Evolutionary conservation across 768 basidiomycete genomes (phyloP), one percentile per base, ranked within the genome.

Genomic region (Xerocomus potaroensis): DNA sequence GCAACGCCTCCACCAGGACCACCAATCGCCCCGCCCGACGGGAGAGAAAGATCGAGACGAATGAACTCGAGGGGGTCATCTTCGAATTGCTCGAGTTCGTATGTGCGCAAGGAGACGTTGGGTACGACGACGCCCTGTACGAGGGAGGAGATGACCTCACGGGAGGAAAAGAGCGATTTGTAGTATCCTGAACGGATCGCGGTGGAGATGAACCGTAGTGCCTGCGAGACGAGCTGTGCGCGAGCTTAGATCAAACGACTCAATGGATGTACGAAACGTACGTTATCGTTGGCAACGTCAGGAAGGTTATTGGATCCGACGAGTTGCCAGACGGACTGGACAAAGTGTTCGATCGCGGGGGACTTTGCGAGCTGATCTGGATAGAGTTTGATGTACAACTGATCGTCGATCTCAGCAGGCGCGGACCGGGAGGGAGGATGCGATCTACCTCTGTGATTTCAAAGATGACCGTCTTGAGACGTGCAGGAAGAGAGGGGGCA

Each of bases 51-150:
- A 8, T 41, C 40, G n/a, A 31, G 19, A 12, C 21, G 46, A 26
- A 97, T 89, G 63, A 87, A 98, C 62, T 98, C 95, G 31, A 95
- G 78, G 0, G 96, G 94, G 55, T 96, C 94, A 50, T 98, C 96
- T 67, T 96, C 93, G 59, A 99, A 98, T 64, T 92, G 84, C 58
- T 99, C 96, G 41, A 90, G 77, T 46, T 97, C 94, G 55, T 91
- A 87, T 31, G 87, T 84, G 50, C 93, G 79, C 12, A 98, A 73
- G 12, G 79, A 72, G 48, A 96, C 89, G 58, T 96, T 97, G n/a
- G 95, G 93, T 22, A 98, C 76, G 21, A 97, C 86, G 47, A 98
- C 91, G 43, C 89, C 87, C 65, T 92, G 83, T 5, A 91, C 81
- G 46, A 99, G 81, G 3, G 81, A 79, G 11, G 81, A 79, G 45